Conservation (phyloP, 129 eudicot species). For the Centella asiatica region DNA sequence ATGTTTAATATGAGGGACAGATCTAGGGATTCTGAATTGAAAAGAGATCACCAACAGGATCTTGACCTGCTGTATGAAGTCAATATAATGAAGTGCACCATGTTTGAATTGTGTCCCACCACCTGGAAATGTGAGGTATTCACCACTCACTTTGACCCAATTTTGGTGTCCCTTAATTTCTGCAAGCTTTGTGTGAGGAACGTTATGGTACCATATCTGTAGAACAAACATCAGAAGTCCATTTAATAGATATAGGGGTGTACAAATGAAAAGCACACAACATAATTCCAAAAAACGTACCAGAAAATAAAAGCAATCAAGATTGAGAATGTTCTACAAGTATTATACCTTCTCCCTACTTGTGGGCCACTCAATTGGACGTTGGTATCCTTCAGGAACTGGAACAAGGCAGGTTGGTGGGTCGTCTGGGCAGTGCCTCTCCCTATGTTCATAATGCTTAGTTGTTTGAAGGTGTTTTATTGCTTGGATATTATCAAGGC, state of each 20-base stretch:
- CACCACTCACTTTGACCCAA: constrained; percentile 55
- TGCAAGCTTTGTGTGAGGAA: constrained; percentile 45
- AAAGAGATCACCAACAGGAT: not conserved
- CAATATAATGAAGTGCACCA: constrained; percentile 54
- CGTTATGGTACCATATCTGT: constrained; percentile 53
- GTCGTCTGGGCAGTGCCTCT: constrained; percentile 46
- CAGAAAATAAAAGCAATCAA: too few species aligned
- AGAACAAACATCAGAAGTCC: constrained; percentile 7
- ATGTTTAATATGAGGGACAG: not conserved
- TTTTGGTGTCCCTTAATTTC: constrained; percentile 53
- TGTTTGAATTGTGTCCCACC: constrained; percentile 56
- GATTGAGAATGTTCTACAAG: not conserved
- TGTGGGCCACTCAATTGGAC: constrained; percentile 43
- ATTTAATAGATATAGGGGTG: too few species aligned
- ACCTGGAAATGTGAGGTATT: constrained; percentile 50
- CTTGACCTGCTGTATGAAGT: constrained; percentile 34
- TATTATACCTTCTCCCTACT: constrained; percentile 43
- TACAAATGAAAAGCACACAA: not conserved
- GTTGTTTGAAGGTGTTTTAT: constrained; percentile 27
- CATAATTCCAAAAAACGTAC: not conserved
- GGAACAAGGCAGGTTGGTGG: constrained; percentile 55
- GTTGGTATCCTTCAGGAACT: constrained; percentile 40
- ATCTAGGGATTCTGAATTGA: not conserved
- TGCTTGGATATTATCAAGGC: constrained; percentile 43
- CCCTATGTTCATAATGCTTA: constrained; percentile 46